phyloP scores from a whole-genome alignment of 208 protist species.

The Crithidia acanthocephali region DNA sequence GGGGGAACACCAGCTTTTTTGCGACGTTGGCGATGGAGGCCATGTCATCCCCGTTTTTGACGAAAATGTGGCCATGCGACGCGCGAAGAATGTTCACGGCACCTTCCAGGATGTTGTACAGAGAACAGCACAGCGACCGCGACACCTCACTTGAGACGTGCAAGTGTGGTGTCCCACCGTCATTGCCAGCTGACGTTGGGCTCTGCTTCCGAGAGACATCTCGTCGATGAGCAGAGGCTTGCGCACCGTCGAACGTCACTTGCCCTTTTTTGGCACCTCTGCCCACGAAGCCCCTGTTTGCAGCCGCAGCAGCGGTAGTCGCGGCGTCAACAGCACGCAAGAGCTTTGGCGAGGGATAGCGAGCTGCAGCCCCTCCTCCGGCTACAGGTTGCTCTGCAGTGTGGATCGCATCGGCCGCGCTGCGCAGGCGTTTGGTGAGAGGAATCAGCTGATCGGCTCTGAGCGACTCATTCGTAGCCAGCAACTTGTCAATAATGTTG shows the following conservation, averaged over 20 bases:
- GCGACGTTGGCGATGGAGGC: slow-evolving; percentile 82
- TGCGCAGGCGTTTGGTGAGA: slow-evolving; percentile 44
- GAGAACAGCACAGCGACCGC: slow-evolving; percentile 50
- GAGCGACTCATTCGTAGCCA: slow-evolving; percentile 31
- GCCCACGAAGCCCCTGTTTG: neutral
- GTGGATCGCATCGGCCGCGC: slow-evolving; percentile 29
- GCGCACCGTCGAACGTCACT: neutral
- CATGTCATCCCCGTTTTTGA: slow-evolving; percentile 79
- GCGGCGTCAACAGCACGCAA: neutral
- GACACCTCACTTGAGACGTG: slow-evolving; percentile 75
- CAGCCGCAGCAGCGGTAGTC: neutral
- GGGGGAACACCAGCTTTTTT: slow-evolving; percentile 75
- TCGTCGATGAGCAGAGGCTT: neutral
- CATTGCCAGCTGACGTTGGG: neutral
- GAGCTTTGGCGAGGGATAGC: neutral
- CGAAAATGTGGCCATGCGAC: slow-evolving; percentile 72
- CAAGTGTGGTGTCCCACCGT: slow-evolving; percentile 8
- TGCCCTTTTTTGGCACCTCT: neutral
- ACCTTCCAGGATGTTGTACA: slow-evolving; percentile 87
- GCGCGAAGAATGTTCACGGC: slow-evolving; percentile 55
- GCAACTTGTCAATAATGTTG: slow-evolving; percentile 64
- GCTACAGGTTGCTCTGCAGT: neutral
- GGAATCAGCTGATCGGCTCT: slow-evolving; percentile 50
- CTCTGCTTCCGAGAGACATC: neutral
- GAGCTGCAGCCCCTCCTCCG: neutral